phyloP scores from a whole-genome alignment of 1,284 basidiomycete genomes.

The Leccinum olivaceoglutinosum region DNA sequence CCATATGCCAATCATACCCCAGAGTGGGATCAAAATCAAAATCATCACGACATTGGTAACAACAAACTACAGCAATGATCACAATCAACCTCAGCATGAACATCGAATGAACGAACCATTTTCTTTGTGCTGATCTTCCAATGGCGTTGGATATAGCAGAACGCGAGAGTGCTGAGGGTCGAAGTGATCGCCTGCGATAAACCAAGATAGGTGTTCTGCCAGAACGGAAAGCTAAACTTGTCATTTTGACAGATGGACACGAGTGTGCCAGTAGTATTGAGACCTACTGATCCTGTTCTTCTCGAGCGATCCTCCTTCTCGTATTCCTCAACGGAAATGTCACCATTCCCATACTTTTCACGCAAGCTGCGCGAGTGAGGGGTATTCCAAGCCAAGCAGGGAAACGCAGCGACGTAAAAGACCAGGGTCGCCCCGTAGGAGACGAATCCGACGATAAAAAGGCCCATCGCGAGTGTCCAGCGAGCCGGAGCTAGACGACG shows the following conservation, averaged over 20 bases:
- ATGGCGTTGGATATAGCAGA: constrained; percentile 77
- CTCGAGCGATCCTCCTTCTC: constrained; percentile 75
- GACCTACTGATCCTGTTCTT: constrained; percentile 81
- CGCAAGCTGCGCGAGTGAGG: constrained; percentile 56
- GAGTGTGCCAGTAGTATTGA: constrained; percentile 76
- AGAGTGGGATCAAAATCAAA: constrained; percentile 63
- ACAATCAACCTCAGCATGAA: not conserved
- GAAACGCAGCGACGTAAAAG: constrained; percentile 82
- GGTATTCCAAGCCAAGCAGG: constrained; percentile 78
- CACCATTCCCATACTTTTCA: constrained; percentile 54
- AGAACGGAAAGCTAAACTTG: constrained; percentile 68
- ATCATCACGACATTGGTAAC: constrained; percentile 75
- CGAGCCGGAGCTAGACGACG: constrained; percentile 46
- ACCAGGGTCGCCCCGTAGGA: constrained; percentile 72
- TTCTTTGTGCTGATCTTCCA: constrained; percentile 74
- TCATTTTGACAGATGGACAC: constrained; percentile 76
- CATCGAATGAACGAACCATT: constrained; percentile 45
- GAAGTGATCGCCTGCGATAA: constrained; percentile 69
- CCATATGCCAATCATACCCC: constrained; percentile 87
- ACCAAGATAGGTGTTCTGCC: constrained; percentile 74
- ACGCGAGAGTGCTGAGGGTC: constrained; percentile 64
- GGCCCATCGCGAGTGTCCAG: constrained; percentile 66
- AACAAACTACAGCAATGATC: constrained; percentile 45
- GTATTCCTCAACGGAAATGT: constrained; percentile 58
- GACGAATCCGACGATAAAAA: constrained; percentile 67